These are phyloP conservation scores for Silene vulgaris DNA, from an alignment of 179 eudicot species.

Conservation along the genomic window DNA sequence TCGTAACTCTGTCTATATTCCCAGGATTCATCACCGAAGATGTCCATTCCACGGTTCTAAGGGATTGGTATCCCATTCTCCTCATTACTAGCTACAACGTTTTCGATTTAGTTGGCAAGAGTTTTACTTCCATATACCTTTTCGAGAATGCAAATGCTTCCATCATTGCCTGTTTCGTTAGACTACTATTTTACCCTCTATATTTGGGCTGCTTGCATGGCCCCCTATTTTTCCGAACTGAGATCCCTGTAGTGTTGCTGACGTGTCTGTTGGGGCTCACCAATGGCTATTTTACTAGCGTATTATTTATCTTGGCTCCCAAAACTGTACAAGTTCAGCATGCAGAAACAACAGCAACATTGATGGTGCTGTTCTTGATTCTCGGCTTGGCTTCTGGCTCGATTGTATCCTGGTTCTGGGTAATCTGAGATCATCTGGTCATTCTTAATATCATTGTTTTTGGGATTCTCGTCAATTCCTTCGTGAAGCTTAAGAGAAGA, in stretches of 20 bases:
- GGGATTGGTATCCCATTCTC: conserved; percentile 71
- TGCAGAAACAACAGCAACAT: conserved; percentile 64
- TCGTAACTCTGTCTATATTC: conserved; percentile 62
- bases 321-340: conserved; percentile 59
- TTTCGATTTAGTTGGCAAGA: conserved; percentile 74
- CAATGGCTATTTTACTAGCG: conserved; percentile 71
- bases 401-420: conserved; percentile 79
- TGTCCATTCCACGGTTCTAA: conserved; percentile 53
- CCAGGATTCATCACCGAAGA: conserved; percentile 87
- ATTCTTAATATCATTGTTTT: not conserved
- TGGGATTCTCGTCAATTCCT: conserved; percentile 2
- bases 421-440: conserved; percentile 36
- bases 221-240: conserved; percentile 58
- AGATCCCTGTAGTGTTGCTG: conserved; percentile 62
- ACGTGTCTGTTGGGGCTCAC: conserved; percentile 82
- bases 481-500: conserved; percentile 15
- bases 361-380: conserved; percentile 62
- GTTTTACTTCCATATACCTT: conserved; percentile 50
- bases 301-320: conserved; percentile 63
- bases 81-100: conserved; percentile 61
- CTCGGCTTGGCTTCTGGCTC: conserved; percentile 74
- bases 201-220: conserved; percentile 69
- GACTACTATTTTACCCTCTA: conserved; percentile 64
- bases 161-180: conserved; percentile 50
- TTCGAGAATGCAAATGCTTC: conserved; percentile 57